A percentile compares a stretch with the other conserved stretches of the same genome.
These are phyloP conservation scores for Boehmeria nivea DNA, from an alignment of 306 rosid species.

Conservation along the genomic window DNA sequence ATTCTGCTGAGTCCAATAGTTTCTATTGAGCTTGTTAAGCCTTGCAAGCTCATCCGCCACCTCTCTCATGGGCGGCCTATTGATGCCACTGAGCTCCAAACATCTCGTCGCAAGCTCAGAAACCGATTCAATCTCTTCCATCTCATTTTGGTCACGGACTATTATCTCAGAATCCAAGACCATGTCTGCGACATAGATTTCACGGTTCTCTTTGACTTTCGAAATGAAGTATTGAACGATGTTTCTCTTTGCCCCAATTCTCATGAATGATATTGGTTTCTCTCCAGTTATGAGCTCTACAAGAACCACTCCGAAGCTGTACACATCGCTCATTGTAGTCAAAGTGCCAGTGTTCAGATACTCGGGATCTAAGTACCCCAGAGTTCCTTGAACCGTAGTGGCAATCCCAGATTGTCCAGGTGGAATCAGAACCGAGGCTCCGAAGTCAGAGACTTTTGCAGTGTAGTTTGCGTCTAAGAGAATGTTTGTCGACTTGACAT, in stretches of 20 bases:
- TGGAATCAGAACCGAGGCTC: conserved; percentile 16
- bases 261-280: not conserved
- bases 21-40: too few relatives aligned
- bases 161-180: too few relatives aligned
- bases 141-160: too few relatives aligned
- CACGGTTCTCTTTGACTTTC: not conserved
- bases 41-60: too few relatives aligned
- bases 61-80: too few relatives aligned
- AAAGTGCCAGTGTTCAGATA: not conserved
- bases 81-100: too few relatives aligned
- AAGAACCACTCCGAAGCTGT: conserved; percentile 13
- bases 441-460: conserved; percentile 17
- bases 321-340: conserved; percentile 14
- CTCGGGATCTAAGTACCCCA: conserved; percentile 16
- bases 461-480: conserved; percentile 1
- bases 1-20: too few relatives aligned
- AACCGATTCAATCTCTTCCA: too few relatives aligned
- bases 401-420: not conserved
- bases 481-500: conserved; percentile 11
- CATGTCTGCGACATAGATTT: too few relatives aligned
- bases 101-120: too few relatives aligned
- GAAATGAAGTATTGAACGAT: not conserved
- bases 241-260: not conserved
- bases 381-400: conserved; percentile 16
- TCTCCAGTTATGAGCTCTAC: conserved; percentile 7